These are phyloP conservation scores for Petunia hybrid DNA, from an alignment of 305 asterid species.

Conservation along the genomic window DNA sequence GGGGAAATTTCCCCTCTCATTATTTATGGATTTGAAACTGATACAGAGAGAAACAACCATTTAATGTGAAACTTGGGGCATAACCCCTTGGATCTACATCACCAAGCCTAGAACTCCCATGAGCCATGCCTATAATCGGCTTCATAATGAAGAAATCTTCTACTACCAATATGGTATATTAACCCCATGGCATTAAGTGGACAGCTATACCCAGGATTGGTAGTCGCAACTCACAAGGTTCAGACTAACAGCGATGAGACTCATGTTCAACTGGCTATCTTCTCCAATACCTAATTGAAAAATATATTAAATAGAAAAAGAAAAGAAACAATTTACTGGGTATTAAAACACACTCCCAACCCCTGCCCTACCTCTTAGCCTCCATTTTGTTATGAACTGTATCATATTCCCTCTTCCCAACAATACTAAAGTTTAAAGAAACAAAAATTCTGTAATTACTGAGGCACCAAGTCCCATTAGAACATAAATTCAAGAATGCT, in stretches of 20 bases:
- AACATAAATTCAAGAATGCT: neutral
- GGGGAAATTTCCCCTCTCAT: neutral
- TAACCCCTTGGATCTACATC: neutral
- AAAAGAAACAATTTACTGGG: neutral
- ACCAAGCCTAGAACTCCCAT: neutral
- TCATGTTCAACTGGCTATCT: slow-evolving; percentile 21
- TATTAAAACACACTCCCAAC: neutral
- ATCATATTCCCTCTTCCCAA: neutral
- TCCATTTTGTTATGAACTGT: neutral
- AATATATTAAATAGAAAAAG: neutral
- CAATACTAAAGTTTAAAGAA: neutral
- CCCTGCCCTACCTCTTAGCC: neutral
- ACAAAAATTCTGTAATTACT: neutral
- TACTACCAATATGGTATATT: neutral
- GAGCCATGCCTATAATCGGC: slow-evolving; percentile 13
- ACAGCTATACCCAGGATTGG: neutral
- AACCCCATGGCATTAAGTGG: slow-evolving; percentile 19
- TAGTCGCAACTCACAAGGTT: neutral
- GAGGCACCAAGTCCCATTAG: slow-evolving; percentile 10
- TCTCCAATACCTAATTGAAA: slow-evolving; percentile 9
- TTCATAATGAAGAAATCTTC: neutral
- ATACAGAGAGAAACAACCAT: slow-evolving; percentile 3
- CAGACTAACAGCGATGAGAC: neutral
- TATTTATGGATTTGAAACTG: slow-evolving; percentile 1
- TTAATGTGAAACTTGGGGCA: neutral